phyloP scores from a whole-genome alignment of 345 rosid species.

The Raphanus raphanistrum region DNA sequence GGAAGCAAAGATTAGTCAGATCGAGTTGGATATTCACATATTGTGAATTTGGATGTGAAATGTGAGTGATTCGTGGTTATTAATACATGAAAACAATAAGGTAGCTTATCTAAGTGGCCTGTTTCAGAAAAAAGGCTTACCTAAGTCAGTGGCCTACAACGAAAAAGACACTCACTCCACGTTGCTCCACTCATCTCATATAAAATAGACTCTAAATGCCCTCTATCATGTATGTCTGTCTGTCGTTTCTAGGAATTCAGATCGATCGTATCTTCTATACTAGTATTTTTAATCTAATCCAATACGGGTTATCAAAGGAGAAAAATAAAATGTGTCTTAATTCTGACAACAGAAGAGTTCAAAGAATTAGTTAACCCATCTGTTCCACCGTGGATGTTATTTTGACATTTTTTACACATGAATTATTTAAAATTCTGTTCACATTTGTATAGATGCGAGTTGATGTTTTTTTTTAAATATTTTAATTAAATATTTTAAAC shows the following conservation, averaged over 20 bases:
- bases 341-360: neutral
- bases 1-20: neutral
- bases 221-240: conserved; percentile 7
- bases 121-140: too few relatives aligned
- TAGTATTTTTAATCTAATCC: neutral
- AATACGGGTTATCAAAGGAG: neutral
- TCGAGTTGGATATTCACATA: neutral
- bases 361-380: neutral
- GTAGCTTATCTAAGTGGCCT: conserved; percentile 35
- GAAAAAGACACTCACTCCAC: conserved; percentile 23
- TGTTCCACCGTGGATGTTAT: neutral
- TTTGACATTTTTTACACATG: neutral
- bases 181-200: conserved; percentile 27
- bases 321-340: neutral
- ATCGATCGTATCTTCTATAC: neutral
- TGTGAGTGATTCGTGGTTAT: conserved; percentile 35
- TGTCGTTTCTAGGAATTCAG: conserved; percentile 14
- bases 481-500: too few relatives aligned
- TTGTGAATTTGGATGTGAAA: conserved; percentile 1
- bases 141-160: conserved; percentile 5
- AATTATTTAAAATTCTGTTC: neutral
- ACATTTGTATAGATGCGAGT: neutral
- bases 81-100: conserved; percentile 22
- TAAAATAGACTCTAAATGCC: neutral
- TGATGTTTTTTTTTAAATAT: too few relatives aligned